Evolutionary conservation across 768 basidiomycete species (phyloP), one percentile per base, ranked within the genome.

Genomic region (Xanthoconium purpureum): DNA sequence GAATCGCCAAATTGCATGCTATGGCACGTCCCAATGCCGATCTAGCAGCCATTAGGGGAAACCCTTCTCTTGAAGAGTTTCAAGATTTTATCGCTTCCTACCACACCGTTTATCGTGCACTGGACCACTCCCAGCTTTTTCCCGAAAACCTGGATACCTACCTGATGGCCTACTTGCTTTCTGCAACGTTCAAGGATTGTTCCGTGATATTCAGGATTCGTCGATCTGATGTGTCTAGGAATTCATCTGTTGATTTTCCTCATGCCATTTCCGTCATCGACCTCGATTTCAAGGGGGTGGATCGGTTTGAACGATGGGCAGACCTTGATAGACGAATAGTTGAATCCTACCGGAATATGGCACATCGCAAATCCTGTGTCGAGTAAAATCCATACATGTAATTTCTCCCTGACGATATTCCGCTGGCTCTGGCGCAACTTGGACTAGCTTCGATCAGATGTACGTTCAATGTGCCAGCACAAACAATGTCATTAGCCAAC

Each of bases 121-220:
- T 73, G 52, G 71, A 77, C 64, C 74, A 81, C 56, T 62, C 65
- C 29, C 66, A 71, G 20, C 79, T 77, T 29, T 64, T 64, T 37
- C 69, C 75, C 24, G 68, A 74, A 24, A 67, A 84, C 56, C 71
- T 90, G 47, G 80, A 82, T 39, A 81, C 88, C 62, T 82, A 88
- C 60, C 66, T 85, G 40, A 73, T 90, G 46, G 87, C 90, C 9
- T 91, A 91, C 70, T 75, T 94, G 20, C 85, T 98, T 50, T 93
- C 93, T 6, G 92, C 92, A 28, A 90, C 91, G 7, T 94, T 99
- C 80, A 99, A 99, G 70, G 96, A 99, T 71, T 99, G 96, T 73
- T 97, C 95, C 1, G 55, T 89, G 51, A 82, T 89, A 52, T 58
- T 87, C 37, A 74, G 77, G 20, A 57, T 64, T 47, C 47, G 42